Evolutionary conservation across 2,329 filamentous ascomycete genomes (phyloP), one percentile per base, ranked within the genome.

Genomic region (Fusarium sp.): DNA sequence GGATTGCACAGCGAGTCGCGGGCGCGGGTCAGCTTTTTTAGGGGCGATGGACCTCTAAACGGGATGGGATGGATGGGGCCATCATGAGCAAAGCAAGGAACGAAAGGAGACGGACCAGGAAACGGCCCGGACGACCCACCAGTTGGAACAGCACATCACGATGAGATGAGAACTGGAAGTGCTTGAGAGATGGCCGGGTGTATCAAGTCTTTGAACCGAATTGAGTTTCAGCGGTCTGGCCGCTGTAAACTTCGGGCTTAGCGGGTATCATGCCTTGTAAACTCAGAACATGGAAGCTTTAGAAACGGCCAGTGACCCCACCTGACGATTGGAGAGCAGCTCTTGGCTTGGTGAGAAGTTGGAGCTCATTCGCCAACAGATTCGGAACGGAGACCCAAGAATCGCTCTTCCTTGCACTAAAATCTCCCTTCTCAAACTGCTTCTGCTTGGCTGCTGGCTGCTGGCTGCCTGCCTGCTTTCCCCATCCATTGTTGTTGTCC

Each of bases 111-210:
- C 63, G 55, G 32, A 57, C 63, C 41, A 51, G 68, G 63, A 68
- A 70, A 70, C 68, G 62, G 54, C 42, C 54, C 67, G 67, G 67
- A 51, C 25, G 55, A 68, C 68, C 68, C 63, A 57, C 68, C 57
- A 34, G 59, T 46, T 54, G 34, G 51, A 23, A 54, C 67, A 70
- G 48, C 58, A 41, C 63, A 70, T 70, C 67, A 41, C 25, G 47
- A 58, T 71, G 50, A 55, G 55, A 62, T 37, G 34, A 37, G 34
- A 37, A 37, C 5, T 37, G 18, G 9, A 37, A 62, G 42, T 66
- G 53, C 47, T 47, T 42, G 45, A 25, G 40, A 64, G 40, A 46
- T 42, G 46, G 55, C 27, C 28, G 47, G 60, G 25, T 61, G 55
- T 42, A 40, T 48, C 25, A 46, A 37, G 28, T 48, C 23, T 41